Base-by-base conservation (phyloP, 495 filamentous ascomycete genomes). In the Aspergillus funiculosus region DNA sequence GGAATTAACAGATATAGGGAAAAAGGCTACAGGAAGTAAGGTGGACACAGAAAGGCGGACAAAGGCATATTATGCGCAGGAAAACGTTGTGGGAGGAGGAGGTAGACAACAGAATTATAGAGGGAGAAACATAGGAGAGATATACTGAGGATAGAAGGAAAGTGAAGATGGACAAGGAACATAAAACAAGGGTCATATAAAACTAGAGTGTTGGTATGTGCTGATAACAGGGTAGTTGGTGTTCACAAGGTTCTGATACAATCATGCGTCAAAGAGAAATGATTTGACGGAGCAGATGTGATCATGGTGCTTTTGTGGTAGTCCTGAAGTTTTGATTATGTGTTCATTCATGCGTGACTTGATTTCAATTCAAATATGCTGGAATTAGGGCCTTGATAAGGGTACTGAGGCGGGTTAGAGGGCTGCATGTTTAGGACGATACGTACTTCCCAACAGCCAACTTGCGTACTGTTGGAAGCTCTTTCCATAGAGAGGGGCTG, bases 361-460 rank as follows among this genome's bases (percentile, higher is more conserved):
- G 29, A 10, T n/a, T n/a, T n/a, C n/a, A 31, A 42, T 26, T 28
- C 18, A 27, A 49, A 21, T 41, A 26, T 15, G 46, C 14, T 27
- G 20, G 48, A 47, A 40, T 47, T 10, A 13, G 2, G 10, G 13
- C 4, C 11, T 52, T 53, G 52, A 55, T 45, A 50, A 49, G 40
- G 17, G 29, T 45, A 11, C 25, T 18, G 35, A 18, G n/a, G n/a
- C n/a, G n/a, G n/a, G n/a, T n/a, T n/a, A n/a, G n/a, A n/a, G n/a
- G n/a, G n/a, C n/a, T n/a, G n/a, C n/a, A n/a, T n/a, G n/a, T 15
- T 38, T 49, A 72, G 24, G 67, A 53, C 35, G 69, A 59, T 11
- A 67, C 61, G 48, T 91, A 94, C 67, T 86, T 90, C 32, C 89
- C 89, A 58, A 81, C 85, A 18, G 84, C 71, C 43, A 95, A 55